Evolutionary conservation across 163 green algal genomes (phyloP).

Genomic region (Scenedesmus sp.): DNA sequence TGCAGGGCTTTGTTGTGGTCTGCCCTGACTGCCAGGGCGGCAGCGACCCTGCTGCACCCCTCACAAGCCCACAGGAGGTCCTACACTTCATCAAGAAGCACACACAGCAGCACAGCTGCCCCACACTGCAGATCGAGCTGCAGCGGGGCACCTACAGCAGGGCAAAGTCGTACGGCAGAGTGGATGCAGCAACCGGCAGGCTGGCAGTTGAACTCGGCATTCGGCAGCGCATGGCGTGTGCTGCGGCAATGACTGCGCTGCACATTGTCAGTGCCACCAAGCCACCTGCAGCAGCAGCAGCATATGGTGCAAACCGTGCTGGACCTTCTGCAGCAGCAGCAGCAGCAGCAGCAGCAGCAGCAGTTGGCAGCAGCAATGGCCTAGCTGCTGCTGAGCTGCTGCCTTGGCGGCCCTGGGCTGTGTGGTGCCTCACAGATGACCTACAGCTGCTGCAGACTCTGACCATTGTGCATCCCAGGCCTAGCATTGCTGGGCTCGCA

Average conservation of each 20-base stretch:
- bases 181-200: too few species aligned
- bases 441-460: background rate
- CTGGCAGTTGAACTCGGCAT: background rate
- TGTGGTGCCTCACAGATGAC: background rate
- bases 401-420: background rate
- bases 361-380: background rate
- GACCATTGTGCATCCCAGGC: background rate
- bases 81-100: slow-evolving; percentile 2
- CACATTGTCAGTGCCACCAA: background rate
- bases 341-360: slow-evolving; percentile 11
- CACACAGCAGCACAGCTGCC: background rate
- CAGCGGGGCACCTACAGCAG: background rate
- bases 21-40: slow-evolving; percentile 3
- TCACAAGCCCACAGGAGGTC: background rate
- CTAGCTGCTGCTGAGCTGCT: background rate
- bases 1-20: background rate
- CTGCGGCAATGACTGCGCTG: background rate
- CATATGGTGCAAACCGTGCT: background rate
- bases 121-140: background rate
- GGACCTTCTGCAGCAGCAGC: background rate
- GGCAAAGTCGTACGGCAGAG: background rate
- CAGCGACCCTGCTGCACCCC: background rate
- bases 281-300: background rate
- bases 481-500: background rate
- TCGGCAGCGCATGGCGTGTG: background rate